Percentiles rank a stretch among this genome's conserved stretches.
Conservation (phyloP, 192 early-diverging fungal species). For the Coemansia reversa region DNA sequence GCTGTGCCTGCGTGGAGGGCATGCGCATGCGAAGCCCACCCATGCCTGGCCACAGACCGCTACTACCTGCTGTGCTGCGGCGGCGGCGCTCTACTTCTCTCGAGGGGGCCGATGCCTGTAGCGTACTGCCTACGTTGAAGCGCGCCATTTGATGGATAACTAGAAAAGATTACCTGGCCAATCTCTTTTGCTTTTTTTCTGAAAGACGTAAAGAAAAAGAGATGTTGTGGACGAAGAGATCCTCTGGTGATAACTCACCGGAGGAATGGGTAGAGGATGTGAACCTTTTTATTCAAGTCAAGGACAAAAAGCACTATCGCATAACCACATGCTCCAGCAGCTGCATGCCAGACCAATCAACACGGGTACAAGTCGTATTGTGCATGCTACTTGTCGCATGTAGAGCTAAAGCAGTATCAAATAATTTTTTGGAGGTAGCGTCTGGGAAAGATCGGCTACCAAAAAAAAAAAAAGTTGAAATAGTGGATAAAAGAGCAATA, state of each 20-base stretch:
- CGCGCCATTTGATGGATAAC: constrained; percentile 4
- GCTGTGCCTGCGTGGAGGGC: neutral
- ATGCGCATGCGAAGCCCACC: constrained; percentile 1
- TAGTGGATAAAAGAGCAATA: constrained; percentile 6
- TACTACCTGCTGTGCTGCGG: constrained; percentile 30
- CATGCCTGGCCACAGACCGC: constrained; percentile 7
- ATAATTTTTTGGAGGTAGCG: constrained; percentile 1
- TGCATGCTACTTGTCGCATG: too few species aligned
- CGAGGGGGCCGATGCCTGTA: constrained; percentile 27
- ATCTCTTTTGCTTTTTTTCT: too few species aligned
- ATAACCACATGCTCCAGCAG: too few species aligned
- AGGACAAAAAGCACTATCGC: neutral
- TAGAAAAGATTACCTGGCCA: too few species aligned
- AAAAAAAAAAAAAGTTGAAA: too few species aligned
- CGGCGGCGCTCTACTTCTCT: constrained; percentile 17
- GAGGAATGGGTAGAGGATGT: too few species aligned
- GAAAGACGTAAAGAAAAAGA: neutral
- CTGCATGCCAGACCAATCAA: too few species aligned
- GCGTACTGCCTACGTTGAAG: constrained; percentile 41
- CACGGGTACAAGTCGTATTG: neutral
- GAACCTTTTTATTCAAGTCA: too few species aligned
- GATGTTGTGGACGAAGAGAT: neutral
- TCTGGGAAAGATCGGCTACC: neutral
- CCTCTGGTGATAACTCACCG: too few species aligned
- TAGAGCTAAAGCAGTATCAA: too few species aligned